Conservation (phyloP, 2,329 filamentous ascomycete species). For the Dothideomycetes sp. region DNA sequence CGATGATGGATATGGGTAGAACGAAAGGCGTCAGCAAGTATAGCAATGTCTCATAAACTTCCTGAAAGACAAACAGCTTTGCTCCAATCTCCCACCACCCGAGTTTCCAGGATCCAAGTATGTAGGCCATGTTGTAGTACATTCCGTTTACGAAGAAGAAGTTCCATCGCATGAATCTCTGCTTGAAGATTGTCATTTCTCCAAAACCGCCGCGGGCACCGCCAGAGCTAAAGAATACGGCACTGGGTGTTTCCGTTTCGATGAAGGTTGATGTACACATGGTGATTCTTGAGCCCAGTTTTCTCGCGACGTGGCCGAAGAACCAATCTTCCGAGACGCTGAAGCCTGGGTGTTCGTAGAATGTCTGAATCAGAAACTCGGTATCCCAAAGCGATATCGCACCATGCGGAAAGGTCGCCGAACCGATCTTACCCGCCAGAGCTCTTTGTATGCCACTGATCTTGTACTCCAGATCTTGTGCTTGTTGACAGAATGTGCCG, state of each 20-base stretch:
- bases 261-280: constrained; percentile 45
- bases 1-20: constrained; percentile 37
- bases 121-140: constrained; percentile 40
- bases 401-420: constrained; percentile 43
- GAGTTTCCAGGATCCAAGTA: constrained; percentile 39
- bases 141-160: constrained; percentile 44
- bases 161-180: constrained; percentile 44
- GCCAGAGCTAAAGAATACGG: constrained; percentile 34
- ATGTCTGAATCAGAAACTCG: constrained; percentile 37
- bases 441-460: constrained; percentile 38
- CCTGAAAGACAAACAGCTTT: constrained; percentile 42
- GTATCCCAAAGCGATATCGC: constrained; percentile 43
- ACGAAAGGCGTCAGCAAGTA: constrained; percentile 39
- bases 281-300: constrained; percentile 37
- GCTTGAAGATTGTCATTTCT: constrained; percentile 45
- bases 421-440: constrained; percentile 37
- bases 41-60: constrained; percentile 40
- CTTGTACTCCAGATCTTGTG: constrained; percentile 47
- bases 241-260: constrained; percentile 41
- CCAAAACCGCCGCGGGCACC: constrained; percentile 40
- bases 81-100: constrained; percentile 42
- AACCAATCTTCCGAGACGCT: constrained; percentile 45
- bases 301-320: constrained; percentile 40
- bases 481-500: constrained; percentile 23
- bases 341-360: constrained; percentile 42